Percentiles rank a stretch among this genome's conserved stretches.
These are phyloP conservation scores for Fraxinus pennsylvanica DNA, from an alignment of 257 asterid genomes.

Conservation along the genomic window DNA sequence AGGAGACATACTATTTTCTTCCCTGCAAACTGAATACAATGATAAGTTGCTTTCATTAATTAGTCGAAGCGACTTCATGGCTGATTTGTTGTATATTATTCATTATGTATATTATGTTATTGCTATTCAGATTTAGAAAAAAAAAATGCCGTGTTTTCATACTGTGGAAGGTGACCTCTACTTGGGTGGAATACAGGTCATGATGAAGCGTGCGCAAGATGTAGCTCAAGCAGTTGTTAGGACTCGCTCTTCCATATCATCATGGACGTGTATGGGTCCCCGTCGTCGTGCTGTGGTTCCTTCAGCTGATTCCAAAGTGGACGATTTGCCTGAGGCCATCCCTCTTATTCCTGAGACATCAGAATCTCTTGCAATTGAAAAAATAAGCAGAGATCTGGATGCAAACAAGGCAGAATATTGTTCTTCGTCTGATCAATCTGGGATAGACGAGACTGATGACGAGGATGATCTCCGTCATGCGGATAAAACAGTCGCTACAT, in stretches of 20 bases:
- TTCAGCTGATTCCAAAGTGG: constrained; percentile 38
- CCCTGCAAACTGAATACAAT: neutral
- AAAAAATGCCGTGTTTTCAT: neutral
- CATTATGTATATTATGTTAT: neutral
- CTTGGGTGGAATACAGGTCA: constrained; percentile 48
- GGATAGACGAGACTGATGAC: constrained; percentile 63
- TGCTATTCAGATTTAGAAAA: neutral
- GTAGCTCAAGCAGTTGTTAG: constrained; percentile 88
- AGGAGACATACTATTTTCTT: neutral
- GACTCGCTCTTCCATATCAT: constrained; percentile 67
- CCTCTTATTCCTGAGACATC: constrained; percentile 55
- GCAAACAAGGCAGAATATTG: constrained; percentile 42
- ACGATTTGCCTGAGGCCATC: constrained; percentile 42
- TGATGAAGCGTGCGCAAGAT: constrained; percentile 87
- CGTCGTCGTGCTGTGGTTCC: constrained; percentile 65
- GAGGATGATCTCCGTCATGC: constrained; percentile 54
- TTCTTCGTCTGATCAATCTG: constrained; percentile 51
- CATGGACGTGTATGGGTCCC: constrained; percentile 92
- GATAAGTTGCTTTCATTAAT: neutral
- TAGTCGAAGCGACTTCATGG: neutral
- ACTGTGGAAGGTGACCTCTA: constrained; percentile 17
- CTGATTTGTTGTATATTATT: neutral
- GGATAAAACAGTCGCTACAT: constrained; percentile 41
- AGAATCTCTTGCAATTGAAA: constrained; percentile 45
- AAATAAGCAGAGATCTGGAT: constrained; percentile 33